Evolutionary conservation across 129 eudicot genomes (phyloP).

Genomic region (Lactuca saligna): DNA sequence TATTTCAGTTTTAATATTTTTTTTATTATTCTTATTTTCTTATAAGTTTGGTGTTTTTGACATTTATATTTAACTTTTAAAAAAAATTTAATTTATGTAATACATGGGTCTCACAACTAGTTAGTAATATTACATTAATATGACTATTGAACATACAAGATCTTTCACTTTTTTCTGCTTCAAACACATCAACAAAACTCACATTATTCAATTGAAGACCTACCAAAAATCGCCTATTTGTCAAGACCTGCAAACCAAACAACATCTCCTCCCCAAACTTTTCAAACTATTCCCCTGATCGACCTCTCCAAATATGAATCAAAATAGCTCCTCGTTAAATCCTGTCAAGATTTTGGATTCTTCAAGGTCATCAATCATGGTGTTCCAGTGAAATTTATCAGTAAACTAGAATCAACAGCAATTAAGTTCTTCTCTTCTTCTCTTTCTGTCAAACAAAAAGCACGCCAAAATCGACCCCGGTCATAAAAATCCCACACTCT

Average conservation of each 20-base stretch:
- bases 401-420: slow-evolving; percentile 57
- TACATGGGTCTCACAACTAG: too few species aligned
- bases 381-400: slow-evolving; percentile 45
- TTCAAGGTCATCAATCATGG: slow-evolving; percentile 75
- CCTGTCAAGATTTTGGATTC: slow-evolving; percentile 78
- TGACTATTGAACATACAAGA: too few species aligned
- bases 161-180: background rate
- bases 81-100: too few species aligned
- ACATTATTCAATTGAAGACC: background rate
- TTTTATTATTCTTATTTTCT: too few species aligned
- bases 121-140: too few species aligned
- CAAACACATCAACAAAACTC: slow-evolving; percentile 21
- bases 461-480: slow-evolving; percentile 33
- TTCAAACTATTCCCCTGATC: slow-evolving; percentile 50
- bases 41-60: too few species aligned
- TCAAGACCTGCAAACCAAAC: slow-evolving; percentile 34
- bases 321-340: too few species aligned
- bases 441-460: slow-evolving; percentile 50
- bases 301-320: slow-evolving; percentile 74
- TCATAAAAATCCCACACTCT: slow-evolving; percentile 29
- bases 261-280: slow-evolving; percentile 17
- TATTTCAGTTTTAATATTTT: too few species aligned
- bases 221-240: background rate
- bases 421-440: slow-evolving; percentile 59
- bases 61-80: too few species aligned